Evolutionary conservation across 2,329 filamentous ascomycete species (phyloP).

Genomic region (Nemania abortiva): DNA sequence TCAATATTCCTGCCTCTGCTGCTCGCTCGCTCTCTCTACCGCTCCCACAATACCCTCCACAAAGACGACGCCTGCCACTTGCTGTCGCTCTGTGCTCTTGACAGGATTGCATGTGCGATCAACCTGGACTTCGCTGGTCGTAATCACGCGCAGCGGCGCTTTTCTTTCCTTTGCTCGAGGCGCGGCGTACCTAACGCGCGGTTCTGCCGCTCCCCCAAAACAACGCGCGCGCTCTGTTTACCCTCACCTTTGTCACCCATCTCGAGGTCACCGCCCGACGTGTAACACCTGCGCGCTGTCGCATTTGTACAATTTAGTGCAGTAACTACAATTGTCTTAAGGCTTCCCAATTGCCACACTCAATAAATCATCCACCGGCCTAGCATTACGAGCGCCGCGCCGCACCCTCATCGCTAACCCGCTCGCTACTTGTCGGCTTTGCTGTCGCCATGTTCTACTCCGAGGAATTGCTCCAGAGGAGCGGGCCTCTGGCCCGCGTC

Average conservation of each 20-base stretch:
- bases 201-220: constrained; percentile 45
- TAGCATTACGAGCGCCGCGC: constrained; percentile 26
- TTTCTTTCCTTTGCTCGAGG: constrained; percentile 32
- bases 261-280: constrained; percentile 12
- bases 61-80: constrained; percentile 24
- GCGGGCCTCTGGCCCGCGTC: constrained; percentile 94
- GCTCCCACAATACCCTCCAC: constrained; percentile 18
- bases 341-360: constrained; percentile 34
- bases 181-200: constrained; percentile 45
- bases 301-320: constrained; percentile 39
- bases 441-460: constrained; percentile 87
- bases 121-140: background rate
- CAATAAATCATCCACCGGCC: background rate
- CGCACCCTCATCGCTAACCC: constrained; percentile 39
- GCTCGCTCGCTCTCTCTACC: constrained; percentile 26
- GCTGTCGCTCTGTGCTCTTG: constrained; percentile 24
- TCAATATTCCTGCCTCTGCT: constrained; percentile 29
- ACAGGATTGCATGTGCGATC: constrained; percentile 14
- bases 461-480: constrained; percentile 94
- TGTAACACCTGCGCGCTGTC: constrained; percentile 38
- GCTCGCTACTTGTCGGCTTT: constrained; percentile 17
- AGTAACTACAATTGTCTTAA: constrained; percentile 23
- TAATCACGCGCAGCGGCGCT: constrained; percentile 30
- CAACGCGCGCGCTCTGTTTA: constrained; percentile 50
- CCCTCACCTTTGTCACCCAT: constrained; percentile 36